Base-by-base conservation (phyloP, 768 basidiomycete genomes). In the Termitomyces sp. region DNA sequence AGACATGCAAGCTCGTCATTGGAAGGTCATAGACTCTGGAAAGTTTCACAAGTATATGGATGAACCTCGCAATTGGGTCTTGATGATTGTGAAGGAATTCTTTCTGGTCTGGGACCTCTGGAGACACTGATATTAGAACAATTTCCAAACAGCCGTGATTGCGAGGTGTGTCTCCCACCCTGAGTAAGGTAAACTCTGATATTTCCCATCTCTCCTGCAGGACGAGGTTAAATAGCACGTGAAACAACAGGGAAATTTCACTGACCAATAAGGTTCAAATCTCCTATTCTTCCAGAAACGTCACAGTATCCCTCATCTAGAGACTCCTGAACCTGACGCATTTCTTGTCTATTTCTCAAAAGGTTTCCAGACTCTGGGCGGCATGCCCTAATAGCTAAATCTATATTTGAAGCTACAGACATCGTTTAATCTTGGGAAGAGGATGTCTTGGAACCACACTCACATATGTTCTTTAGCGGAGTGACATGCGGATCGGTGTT, bases 221-320 rank as follows among this genome's bases (percentile, higher is more conserved):
- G 52, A 51, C 28, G 48, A 47, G 54, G 58, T 28, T 59, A 26
- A 46, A 47, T 50, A 18, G 48, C 14, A 57, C 1, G 48, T 45
- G 40, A 18, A 26, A 24, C 46, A 8, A 36, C n/a, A 33, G 32
- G 54, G 28, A 46, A 16, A 22, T 32, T 24, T 43, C 43, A 63
- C 79, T 47, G 60, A 84, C 89, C 90, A n/a, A 86, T 74, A 43
- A 79, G 69, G 33, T 74, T 77, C 54, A 93, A 70, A 65, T 90
- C 81, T 8, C 80, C 82, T 18, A 76, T 75, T 45, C 79, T 74
- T 1, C 87, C 90, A 51, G 85, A 86, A 13, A 86, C 71, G 68
- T 94, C 92, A 61, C 92, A 93, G 65, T 93, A 94, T 3, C 88
- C 87, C 60, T 91, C 88, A 60, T 90, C 77, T n/a, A 88, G 65